Conservation (phyloP, 2,329 filamentous ascomycete genomes). For the Nemania sp. region DNA sequence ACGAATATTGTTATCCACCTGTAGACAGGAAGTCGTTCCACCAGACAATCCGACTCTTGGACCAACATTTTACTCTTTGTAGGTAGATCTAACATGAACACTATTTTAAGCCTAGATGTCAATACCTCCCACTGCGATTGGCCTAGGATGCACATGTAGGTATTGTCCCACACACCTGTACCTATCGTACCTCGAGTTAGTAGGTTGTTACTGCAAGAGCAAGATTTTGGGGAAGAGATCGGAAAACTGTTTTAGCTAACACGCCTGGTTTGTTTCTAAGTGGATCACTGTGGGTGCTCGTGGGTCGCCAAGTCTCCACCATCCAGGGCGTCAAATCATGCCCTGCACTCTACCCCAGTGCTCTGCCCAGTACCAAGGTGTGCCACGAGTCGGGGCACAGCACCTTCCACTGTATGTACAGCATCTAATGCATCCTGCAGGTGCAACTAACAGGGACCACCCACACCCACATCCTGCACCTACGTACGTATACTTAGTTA, state of each 20-base stretch:
- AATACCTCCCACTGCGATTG: neutral
- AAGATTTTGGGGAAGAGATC: conserved; percentile 11
- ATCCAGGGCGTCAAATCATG: conserved; percentile 6
- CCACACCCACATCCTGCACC: neutral
- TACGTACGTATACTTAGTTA: neutral
- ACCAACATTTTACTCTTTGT: neutral
- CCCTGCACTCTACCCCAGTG: neutral
- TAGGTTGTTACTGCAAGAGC: neutral
- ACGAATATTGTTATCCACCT: conserved; percentile 17
- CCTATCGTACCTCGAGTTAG: neutral
- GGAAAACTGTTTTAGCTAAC: conserved; percentile 15
- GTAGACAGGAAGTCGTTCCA: neutral
- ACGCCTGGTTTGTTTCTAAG: neutral
- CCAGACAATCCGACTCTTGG: neutral
- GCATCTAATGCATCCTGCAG: conserved; percentile 2
- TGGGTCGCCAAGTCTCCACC: conserved; percentile 7
- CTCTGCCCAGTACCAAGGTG: neutral
- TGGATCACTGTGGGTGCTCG: neutral
- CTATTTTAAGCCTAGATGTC: neutral
- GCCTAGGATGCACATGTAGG: neutral
- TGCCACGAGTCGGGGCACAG: conserved; percentile 8
- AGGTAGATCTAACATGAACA: neutral
- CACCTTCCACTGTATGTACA: neutral
- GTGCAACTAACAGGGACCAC: neutral
- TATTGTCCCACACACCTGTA: neutral